phyloP scores from a whole-genome alignment of 164 flowering plant genomes.

The Macadamia integrifolia region DNA sequence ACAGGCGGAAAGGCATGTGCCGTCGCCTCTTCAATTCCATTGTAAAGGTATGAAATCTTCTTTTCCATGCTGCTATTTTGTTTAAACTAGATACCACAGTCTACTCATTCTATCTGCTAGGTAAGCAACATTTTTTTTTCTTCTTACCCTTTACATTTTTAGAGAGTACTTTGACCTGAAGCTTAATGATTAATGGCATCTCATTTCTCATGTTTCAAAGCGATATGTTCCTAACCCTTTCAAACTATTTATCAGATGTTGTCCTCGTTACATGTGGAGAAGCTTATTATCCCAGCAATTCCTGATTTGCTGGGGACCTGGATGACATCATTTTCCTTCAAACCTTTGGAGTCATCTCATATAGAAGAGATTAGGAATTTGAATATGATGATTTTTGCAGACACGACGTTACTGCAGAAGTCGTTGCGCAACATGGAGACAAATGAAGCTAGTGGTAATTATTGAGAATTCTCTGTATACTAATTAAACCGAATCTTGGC shows the following conservation, averaged over 20 bases:
- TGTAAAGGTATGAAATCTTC: slow-evolving; percentile 42
- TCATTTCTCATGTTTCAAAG: too few species aligned
- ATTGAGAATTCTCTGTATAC: background rate
- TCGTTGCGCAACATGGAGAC: slow-evolving; percentile 4
- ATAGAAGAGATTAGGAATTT: slow-evolving; percentile 44
- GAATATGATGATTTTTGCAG: slow-evolving; percentile 59
- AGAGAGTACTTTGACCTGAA: too few species aligned
- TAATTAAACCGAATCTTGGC: background rate
- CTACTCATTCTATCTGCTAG: background rate
- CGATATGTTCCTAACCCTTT: background rate
- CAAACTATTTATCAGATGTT: slow-evolving; percentile 14
- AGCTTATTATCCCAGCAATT: slow-evolving; percentile 76
- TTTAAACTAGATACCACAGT: background rate
- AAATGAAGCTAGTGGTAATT: background rate
- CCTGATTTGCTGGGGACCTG: slow-evolving; percentile 59
- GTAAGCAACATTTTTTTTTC: too few species aligned
- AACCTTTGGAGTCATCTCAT: slow-evolving; percentile 40
- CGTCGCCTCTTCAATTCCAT: slow-evolving; percentile 58
- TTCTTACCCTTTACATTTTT: too few species aligned
- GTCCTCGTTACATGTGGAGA: slow-evolving; percentile 37
- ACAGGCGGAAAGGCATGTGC: slow-evolving; percentile 78
- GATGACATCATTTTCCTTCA: slow-evolving; percentile 74
- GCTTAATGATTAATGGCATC: too few species aligned
- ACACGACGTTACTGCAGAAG: slow-evolving; percentile 64
- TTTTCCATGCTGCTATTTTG: background rate